Evolutionary conservation across 2,329 filamentous ascomycete species (phyloP).

Genomic region (Dactylellina sp.): DNA sequence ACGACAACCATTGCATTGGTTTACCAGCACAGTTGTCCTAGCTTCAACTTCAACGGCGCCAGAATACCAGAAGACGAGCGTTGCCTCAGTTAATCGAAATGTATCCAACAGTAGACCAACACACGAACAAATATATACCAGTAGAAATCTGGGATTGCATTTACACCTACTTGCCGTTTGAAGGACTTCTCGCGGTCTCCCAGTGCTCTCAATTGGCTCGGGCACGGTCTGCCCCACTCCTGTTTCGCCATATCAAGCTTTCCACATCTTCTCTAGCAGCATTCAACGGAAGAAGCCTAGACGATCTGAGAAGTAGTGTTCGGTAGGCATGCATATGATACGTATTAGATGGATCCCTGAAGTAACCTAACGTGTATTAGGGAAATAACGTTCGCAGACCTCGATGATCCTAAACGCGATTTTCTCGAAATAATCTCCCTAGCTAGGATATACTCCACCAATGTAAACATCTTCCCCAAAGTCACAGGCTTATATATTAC

Average conservation of each 20-base stretch:
- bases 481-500: constrained; percentile 1
- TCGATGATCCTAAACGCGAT: not conserved
- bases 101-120: no score
- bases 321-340: not conserved
- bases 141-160: not conserved
- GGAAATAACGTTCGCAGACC: constrained; percentile 1
- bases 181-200: not conserved
- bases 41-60: no score
- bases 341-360: not conserved
- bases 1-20: no score
- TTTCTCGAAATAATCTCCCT: not conserved
- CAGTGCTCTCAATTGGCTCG: not conserved
- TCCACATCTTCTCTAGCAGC: not conserved
- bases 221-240: not conserved
- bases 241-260: not conserved
- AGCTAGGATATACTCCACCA: not conserved
- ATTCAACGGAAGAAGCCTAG: not conserved
- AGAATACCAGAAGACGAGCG: no score
- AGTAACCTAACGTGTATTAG: not conserved
- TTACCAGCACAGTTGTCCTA: no score
- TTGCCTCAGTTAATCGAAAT: no score
- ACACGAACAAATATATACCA: not conserved
- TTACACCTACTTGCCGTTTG: not conserved
- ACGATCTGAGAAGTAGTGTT: not conserved
- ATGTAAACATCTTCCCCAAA: not conserved